Percentiles rank a stretch among this genome's conserved stretches.
These are phyloP conservation scores for Leccinellum albellum DNA, from an alignment of 768 basidiomycete genomes.

Conservation along the genomic window DNA sequence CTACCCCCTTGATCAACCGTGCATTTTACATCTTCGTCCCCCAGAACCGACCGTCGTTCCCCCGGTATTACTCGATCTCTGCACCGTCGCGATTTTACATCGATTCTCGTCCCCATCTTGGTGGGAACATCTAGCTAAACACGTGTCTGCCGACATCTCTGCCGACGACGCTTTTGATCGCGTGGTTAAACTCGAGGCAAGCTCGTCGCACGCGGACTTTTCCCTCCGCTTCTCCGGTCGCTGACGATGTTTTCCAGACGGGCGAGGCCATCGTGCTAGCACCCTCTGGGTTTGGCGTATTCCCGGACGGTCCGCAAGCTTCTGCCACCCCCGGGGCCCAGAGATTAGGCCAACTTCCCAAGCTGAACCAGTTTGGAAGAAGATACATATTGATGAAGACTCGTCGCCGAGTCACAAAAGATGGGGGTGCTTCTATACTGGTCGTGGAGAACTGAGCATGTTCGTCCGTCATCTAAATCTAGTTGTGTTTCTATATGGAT, in stretches of 20 bases:
- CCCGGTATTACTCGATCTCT: conserved; percentile 62
- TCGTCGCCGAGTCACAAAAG: conserved; percentile 54
- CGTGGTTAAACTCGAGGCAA: conserved; percentile 62
- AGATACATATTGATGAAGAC: conserved; percentile 60
- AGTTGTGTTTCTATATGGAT: not conserved
- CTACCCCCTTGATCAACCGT: not conserved
- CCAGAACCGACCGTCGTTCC: conserved; percentile 73
- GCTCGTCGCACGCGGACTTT: not conserved
- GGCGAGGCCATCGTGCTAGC: conserved; percentile 69
- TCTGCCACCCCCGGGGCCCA: conserved; percentile 1
- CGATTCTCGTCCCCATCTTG: conserved; percentile 74
- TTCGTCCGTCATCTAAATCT: not conserved
- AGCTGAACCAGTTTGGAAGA: conserved; percentile 51
- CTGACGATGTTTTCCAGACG: conserved; percentile 40
- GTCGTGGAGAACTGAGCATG: conserved; percentile 21
- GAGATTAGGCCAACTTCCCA: conserved; percentile 19
- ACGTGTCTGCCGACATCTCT: conserved; percentile 63
- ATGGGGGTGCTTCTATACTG: conserved; percentile 63
- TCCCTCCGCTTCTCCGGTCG: not conserved
- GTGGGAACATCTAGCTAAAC: conserved; percentile 67
- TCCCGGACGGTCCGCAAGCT: conserved; percentile 21
- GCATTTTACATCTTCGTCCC: not conserved
- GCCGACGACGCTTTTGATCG: conserved; percentile 59
- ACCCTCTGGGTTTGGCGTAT: conserved; percentile 54
- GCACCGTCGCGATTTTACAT: conserved; percentile 62